Base-by-base conservation (phyloP, 2,329 filamentous ascomycete species). In the Ascocoryne sarcoides region DNA sequence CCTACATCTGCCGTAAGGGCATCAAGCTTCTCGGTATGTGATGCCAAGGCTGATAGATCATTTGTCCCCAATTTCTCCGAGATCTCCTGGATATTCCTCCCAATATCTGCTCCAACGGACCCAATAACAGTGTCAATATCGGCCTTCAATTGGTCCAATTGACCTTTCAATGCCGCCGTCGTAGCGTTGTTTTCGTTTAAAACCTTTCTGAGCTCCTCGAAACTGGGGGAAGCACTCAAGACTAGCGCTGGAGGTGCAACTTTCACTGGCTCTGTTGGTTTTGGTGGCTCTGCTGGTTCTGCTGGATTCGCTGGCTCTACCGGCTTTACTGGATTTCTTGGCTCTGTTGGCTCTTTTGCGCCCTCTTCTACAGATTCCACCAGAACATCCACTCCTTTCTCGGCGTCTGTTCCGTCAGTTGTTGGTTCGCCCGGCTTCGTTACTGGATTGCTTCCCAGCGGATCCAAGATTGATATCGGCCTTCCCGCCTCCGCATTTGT, bases 141-240 rank as follows among this genome's bases (percentile, higher is more conserved):
- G 8, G 40, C 40, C 40, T 55, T 52, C 32, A 59, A 41, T 44
- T 58, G 53, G 32, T 59, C 55, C 23, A 59, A 37, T 37, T 58
- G 54, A 29, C 51, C 52, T 42, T 56, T 54, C 37, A 59, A 45
- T 10, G 45, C 42, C 5, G 46, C 42, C 4, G 45, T 55, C 9
- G 47, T 45, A 19, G 50, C 47, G 38, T 49, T 46, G 40, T 44
- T 43, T 36, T 48, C 45, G 23, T 50, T 48, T 12, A 56, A 23
- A 14, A 52, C 41, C 29, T 42, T 36, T 20, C 40, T 50, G 39
- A 52, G 45, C 29, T 51, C 48, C 15, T 40, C 38, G 2, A 43
- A 26, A 33, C 43, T 37, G 31, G 14, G 16, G 12, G 30, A 15
- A 10, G 34, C 15, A 7, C 19, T 28, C 18, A 33, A 20, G 5